phyloP scores from a whole-genome alignment of 495 filamentous ascomycete species.

The Penicillium daleae region DNA sequence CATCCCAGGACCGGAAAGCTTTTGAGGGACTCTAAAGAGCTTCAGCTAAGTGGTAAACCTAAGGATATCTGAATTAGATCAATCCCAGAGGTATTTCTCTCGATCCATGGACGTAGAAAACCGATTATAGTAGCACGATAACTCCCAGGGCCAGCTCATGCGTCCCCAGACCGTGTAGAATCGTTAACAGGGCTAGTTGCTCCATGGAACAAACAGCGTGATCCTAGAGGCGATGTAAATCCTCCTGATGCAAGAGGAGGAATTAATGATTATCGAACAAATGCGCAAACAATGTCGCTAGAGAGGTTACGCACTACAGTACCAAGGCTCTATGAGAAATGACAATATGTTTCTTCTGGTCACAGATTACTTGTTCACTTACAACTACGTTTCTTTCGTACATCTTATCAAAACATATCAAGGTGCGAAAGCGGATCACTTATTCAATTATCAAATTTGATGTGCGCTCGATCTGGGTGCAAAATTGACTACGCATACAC shows the following conservation, averaged over 20 bases:
- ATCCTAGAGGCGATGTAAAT: not conserved
- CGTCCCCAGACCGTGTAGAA: not conserved
- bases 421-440: not conserved
- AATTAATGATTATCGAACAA: not conserved
- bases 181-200: not conserved
- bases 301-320: not conserved
- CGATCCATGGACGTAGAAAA: not conserved
- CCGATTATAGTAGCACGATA: not conserved
- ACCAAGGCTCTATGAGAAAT: not conserved
- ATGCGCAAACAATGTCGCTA: not conserved
- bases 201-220: not conserved
- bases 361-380: not conserved
- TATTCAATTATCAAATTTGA: not conserved
- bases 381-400: slow-evolving; percentile 2
- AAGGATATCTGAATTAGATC: slow-evolving; percentile 1
- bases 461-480: slow-evolving; percentile 4
- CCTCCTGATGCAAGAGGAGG: not conserved
- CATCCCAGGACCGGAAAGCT: not conserved
- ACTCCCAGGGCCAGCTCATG: not conserved
- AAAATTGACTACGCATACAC: slow-evolving; percentile 14
- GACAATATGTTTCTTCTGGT: not conserved
- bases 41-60: not conserved
- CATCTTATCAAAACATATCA: not conserved
- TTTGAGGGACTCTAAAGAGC: not conserved
- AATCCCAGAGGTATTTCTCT: not conserved